These are phyloP conservation scores for Chloroidium sp. DNA, from an alignment of 163 green algal species.

Conservation along the genomic window DNA sequence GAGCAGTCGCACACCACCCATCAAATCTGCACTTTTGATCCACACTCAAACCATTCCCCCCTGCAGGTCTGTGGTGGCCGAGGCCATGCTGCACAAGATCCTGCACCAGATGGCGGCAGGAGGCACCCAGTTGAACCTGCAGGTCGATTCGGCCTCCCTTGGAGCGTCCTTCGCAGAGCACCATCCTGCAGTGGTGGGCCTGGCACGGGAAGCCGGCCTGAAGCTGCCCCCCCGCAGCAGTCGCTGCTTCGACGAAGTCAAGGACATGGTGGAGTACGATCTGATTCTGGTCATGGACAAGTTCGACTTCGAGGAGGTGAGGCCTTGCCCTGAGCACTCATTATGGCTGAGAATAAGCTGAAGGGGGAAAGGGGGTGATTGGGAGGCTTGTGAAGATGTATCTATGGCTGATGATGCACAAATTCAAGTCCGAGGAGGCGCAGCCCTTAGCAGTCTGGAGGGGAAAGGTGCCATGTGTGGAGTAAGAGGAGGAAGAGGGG, in stretches of 20 bases:
- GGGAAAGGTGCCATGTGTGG: too few species aligned
- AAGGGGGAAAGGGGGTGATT: too few species aligned
- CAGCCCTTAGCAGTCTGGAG: too few species aligned
- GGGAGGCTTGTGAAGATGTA: too few species aligned
- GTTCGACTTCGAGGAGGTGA: constrained; percentile 45
- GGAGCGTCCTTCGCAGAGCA: constrained; percentile 11
- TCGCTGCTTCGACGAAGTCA: constrained; percentile 40
- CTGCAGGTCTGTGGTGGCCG: constrained; percentile 23
- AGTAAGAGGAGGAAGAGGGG: too few species aligned
- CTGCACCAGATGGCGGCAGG: constrained; percentile 6
- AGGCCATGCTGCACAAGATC: constrained; percentile 13
- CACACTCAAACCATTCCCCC: neutral
- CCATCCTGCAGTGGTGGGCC: neutral
- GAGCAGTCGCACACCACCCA: neutral
- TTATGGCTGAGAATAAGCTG: too few species aligned
- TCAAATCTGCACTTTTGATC: neutral
- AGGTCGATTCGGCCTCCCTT: constrained; percentile 21
- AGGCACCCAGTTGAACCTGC: constrained; percentile 5
- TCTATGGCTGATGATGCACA: too few species aligned
- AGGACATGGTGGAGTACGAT: constrained; percentile 46
- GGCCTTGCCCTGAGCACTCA: neutral
- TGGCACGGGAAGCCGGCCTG: constrained; percentile 9
- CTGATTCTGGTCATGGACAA: constrained; percentile 55
- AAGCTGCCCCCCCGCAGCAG: constrained; percentile 8
- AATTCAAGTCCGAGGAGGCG: too few species aligned